These are phyloP conservation scores for Fonsecaea nubica DNA, from an alignment of 2,329 filamentous ascomycete species.

Conservation along the genomic window DNA sequence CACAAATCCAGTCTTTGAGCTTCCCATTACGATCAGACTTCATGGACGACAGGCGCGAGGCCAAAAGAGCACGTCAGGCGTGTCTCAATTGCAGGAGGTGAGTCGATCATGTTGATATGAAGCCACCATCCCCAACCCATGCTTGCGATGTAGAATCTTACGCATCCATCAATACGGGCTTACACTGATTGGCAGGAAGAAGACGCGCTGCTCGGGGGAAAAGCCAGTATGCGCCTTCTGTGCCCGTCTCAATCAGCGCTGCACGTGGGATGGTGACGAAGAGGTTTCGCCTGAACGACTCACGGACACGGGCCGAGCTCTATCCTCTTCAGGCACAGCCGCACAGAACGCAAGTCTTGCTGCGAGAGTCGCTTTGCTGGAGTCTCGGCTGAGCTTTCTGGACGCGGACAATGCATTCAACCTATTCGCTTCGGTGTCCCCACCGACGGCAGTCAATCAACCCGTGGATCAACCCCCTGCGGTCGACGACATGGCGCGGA, in stretches of 20 bases:
- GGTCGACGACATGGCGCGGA: neutral
- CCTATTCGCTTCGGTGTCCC: conserved; percentile 15
- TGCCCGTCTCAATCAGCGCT: conserved; percentile 38
- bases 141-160: neutral
- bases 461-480: conserved; percentile 1
- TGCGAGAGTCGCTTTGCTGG: conserved; percentile 23
- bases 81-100: conserved; percentile 26
- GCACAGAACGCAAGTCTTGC: conserved; percentile 20
- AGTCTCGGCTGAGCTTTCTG: conserved; percentile 25
- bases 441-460: conserved; percentile 1
- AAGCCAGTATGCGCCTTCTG: conserved; percentile 45
- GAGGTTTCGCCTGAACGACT: conserved; percentile 9
- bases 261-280: conserved; percentile 22
- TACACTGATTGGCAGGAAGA: conserved; percentile 39
- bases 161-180: conserved; percentile 2
- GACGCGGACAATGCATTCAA: conserved; percentile 17
- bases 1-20: neutral
- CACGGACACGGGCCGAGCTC: conserved; percentile 2
- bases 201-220: conserved; percentile 45
- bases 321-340: conserved; percentile 1
- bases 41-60: conserved; percentile 26
- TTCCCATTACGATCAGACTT: neutral
- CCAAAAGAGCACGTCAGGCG: conserved; percentile 27
- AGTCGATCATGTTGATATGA: neutral
- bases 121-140: neutral